These are phyloP conservation scores for Pneumocystis carinii DNA, from an alignment of 1,139 yeast species.

Conservation along the genomic window DNA sequence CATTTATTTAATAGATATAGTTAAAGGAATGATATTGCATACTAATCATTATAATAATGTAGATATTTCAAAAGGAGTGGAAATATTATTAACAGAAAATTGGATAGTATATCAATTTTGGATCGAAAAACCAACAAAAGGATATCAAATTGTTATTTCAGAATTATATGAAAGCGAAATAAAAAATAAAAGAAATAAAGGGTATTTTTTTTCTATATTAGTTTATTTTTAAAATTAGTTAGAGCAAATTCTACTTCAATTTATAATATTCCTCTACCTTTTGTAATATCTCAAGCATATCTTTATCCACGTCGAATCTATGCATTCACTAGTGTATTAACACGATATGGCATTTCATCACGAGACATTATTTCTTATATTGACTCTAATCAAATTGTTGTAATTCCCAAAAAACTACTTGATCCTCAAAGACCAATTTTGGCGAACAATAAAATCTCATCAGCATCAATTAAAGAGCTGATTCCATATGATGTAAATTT, in stretches of 20 bases:
- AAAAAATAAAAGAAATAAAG: conserved; percentile 32
- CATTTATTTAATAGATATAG: conserved; percentile 47
- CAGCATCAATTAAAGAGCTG: conserved; percentile 42
- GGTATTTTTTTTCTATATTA: not conserved
- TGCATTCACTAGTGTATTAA: conserved; percentile 41
- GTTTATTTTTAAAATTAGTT: not conserved
- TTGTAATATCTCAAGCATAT: conserved; percentile 40
- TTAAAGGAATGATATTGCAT: conserved; percentile 49
- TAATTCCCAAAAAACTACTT: conserved; percentile 43
- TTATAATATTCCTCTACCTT: conserved; percentile 29
- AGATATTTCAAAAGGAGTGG: conserved; percentile 32
- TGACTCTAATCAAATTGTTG: conserved; percentile 47
- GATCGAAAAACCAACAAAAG: conserved; percentile 23
- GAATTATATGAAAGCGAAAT: conserved; percentile 58
- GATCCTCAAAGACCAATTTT: conserved; percentile 31
- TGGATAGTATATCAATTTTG: conserved; percentile 65
- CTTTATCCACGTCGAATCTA: conserved; percentile 43
- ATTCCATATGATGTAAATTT: conserved; percentile 49
- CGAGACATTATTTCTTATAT: conserved; percentile 46
- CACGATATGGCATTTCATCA: conserved; percentile 60
- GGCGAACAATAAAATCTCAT: conserved; percentile 39
- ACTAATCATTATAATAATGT: conserved; percentile 15
- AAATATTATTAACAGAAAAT: conserved; percentile 60
- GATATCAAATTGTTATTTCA: conserved; percentile 50
- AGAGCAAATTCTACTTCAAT: conserved; percentile 26